Evolutionary conservation across 305 asterid species (phyloP).

Genomic region (Withania somnifera): DNA sequence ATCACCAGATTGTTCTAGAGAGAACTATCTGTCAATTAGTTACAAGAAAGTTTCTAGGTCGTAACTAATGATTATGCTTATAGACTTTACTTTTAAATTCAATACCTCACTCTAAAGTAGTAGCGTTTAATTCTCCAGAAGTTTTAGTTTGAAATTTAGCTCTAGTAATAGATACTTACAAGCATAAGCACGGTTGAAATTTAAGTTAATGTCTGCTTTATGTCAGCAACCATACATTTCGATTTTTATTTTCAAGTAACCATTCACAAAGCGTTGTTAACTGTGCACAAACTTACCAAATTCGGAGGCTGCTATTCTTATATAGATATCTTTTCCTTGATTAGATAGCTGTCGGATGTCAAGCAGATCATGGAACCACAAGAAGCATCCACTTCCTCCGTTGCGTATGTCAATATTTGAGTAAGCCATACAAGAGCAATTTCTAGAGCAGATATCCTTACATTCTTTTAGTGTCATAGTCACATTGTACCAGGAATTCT

Average conservation of each 20-base stretch:
- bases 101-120: not conserved
- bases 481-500: not conserved
- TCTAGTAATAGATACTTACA: not conserved
- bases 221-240: not conserved
- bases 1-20: not conserved
- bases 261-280: not conserved
- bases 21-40: not conserved
- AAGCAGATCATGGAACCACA: slow-evolving; percentile 8
- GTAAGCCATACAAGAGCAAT: slow-evolving; percentile 18
- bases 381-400: slow-evolving; percentile 10
- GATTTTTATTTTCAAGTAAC: not conserved
- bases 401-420: not conserved
- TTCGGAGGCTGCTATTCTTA: slow-evolving; percentile 5
- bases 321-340: slow-evolving; percentile 8
- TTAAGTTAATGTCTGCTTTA: not conserved
- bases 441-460: not conserved
- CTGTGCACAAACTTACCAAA: not conserved
- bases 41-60: not conserved
- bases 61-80: not conserved
- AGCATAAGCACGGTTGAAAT: not conserved
- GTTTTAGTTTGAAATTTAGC: not conserved
- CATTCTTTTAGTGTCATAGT: slow-evolving; percentile 16
- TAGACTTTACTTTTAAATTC: not conserved
- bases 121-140: not conserved
- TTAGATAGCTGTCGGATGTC: slow-evolving; percentile 1